phyloP scores from a whole-genome alignment of 805 yeast species.

The Candida parachauliodes region DNA sequence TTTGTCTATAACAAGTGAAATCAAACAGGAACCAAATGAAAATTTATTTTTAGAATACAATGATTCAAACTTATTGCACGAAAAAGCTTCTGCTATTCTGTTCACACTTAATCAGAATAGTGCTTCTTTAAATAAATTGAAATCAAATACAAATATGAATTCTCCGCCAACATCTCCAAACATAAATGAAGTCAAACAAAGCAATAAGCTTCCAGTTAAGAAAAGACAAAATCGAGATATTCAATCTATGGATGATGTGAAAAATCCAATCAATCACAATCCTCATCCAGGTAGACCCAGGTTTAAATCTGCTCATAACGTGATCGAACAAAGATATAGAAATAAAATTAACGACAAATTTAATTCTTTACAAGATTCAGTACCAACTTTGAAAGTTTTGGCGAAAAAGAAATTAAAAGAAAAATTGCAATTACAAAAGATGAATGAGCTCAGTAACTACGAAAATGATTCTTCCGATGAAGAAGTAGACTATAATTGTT shows the following conservation, averaged over 20 bases:
- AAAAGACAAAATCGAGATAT: background rate
- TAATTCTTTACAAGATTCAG: conserved; percentile 33
- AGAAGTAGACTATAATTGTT: background rate
- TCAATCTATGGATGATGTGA: background rate
- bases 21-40: background rate
- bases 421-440: conserved; percentile 11
- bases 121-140: background rate
- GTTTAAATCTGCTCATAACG: conserved; percentile 35
- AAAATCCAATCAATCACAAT: conserved; percentile 4
- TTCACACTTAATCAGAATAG: background rate
- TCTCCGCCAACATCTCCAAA: conserved; percentile 8
- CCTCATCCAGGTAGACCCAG: conserved; percentile 17
- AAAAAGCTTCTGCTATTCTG: conserved; percentile 4
- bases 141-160: background rate
- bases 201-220: background rate
- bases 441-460: conserved; percentile 10
- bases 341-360: conserved; percentile 42
- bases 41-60: conserved; percentile 1
- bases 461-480: conserved; percentile 13
- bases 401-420: conserved; percentile 20
- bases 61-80: background rate
- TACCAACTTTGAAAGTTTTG: conserved; percentile 34
- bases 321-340: conserved; percentile 41
- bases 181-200: background rate
- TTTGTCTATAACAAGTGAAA: conserved; percentile 4